A percentile compares a stretch with the other conserved stretches of the same genome.
Conservation (phyloP, 75 land plant genomes). For the Picea sitchensis region DNA sequence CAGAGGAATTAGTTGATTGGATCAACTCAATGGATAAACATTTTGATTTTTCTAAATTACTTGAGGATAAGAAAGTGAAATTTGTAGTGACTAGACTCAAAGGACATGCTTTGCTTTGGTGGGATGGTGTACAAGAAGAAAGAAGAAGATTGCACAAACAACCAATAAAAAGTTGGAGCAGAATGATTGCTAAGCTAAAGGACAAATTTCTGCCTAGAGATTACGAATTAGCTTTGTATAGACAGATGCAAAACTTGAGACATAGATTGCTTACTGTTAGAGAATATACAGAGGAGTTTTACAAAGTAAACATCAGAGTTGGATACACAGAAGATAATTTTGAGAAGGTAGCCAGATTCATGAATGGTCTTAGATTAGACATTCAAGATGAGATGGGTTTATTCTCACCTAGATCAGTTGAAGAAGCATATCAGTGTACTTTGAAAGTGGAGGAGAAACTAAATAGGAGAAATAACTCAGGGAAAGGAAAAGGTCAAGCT, state of each 20-base stretch:
- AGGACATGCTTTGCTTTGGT: not conserved
- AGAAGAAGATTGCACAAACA: not conserved
- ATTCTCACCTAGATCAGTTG: too few relatives aligned
- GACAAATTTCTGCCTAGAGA: not conserved
- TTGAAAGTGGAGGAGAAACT: not conserved
- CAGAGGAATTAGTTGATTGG: not conserved
- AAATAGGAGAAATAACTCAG: not conserved
- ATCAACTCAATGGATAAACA: not conserved
- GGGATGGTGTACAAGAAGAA: not conserved
- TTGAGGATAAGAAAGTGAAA: not conserved
- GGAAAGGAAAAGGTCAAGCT: not conserved
- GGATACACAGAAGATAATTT: not conserved
- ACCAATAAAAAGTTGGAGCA: not conserved
- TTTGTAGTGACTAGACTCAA: not conserved
- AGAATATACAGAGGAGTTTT: not conserved
- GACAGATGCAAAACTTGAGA: not conserved
- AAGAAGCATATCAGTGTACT: not conserved
- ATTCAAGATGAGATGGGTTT: not conserved
- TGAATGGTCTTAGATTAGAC: not conserved
- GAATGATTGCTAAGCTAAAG: not conserved
- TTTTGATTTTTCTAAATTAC: not conserved
- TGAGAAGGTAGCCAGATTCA: not conserved
- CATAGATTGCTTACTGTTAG: not conserved
- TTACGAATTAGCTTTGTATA: not conserved
- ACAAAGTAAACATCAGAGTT: not conserved